Conservation (phyloP, 2,329 filamentous ascomycete species). For the Hypoxylon sp. region DNA sequence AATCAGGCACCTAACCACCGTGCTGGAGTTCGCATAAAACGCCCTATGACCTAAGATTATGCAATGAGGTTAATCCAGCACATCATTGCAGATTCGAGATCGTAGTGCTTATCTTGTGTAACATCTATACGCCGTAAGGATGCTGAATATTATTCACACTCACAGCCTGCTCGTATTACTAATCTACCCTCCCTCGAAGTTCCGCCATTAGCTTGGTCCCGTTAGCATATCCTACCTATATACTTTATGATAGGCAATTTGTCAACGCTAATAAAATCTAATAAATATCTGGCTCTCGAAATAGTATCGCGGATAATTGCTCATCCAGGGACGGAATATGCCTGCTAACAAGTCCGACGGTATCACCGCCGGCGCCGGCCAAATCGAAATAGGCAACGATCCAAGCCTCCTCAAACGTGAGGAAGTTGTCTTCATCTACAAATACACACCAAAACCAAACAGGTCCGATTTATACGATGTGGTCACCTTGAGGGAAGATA, state of each 20-base stretch:
- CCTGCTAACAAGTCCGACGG: slow-evolving; percentile 21
- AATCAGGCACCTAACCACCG: slow-evolving; percentile 13
- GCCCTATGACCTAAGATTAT: slow-evolving; percentile 28
- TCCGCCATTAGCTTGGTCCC: background rate
- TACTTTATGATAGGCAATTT: background rate
- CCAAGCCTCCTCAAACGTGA: slow-evolving; percentile 48
- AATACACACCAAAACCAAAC: slow-evolving; percentile 17
- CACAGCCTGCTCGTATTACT: slow-evolving; percentile 32
- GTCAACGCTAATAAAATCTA: background rate
- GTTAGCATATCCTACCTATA: background rate
- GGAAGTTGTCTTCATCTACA: slow-evolving; percentile 53
- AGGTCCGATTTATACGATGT: slow-evolving; percentile 53
- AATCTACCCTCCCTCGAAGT: slow-evolving; percentile 15
- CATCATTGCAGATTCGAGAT: slow-evolving; percentile 24
- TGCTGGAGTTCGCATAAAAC: slow-evolving; percentile 19
- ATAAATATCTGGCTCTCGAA: background rate
- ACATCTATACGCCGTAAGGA: slow-evolving; percentile 1
- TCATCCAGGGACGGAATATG: slow-evolving; percentile 23
- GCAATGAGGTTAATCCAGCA: slow-evolving; percentile 33
- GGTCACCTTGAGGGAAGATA: slow-evolving; percentile 58
- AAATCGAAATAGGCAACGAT: slow-evolving; percentile 2
- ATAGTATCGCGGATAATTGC: background rate
- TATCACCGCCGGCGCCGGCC: slow-evolving; percentile 18
- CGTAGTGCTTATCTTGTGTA: slow-evolving; percentile 13
- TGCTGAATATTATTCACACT: slow-evolving; percentile 13